Evolutionary conservation across 306 rosid genomes (phyloP).

Genomic region (Castanea sativa): DNA sequence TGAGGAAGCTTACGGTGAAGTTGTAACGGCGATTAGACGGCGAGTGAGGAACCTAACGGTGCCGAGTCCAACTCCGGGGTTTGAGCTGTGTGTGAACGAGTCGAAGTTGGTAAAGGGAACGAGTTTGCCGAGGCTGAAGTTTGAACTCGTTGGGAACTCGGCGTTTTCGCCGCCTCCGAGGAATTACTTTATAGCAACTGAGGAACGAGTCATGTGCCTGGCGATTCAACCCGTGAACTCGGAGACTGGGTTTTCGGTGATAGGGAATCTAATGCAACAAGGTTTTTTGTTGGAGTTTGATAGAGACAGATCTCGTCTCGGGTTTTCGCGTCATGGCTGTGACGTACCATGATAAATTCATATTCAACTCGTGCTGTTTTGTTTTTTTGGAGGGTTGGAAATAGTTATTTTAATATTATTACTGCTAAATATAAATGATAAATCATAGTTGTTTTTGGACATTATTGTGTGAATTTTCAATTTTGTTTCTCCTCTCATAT

Average conservation of each 20-base stretch:
- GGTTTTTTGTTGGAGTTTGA: slow-evolving; percentile 78
- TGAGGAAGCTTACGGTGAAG: slow-evolving; percentile 46
- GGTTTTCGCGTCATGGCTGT: slow-evolving; percentile 80
- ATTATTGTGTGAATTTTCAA: too few relatives aligned
- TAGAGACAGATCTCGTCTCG: slow-evolving; percentile 54
- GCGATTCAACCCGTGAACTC: slow-evolving; percentile 59
- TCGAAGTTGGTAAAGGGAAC: slow-evolving; percentile 24
- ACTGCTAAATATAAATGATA: neutral
- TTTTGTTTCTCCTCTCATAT: too few relatives aligned
- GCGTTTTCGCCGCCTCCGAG: slow-evolving; percentile 58
- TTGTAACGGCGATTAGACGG: slow-evolving; percentile 43
- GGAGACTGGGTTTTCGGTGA: slow-evolving; percentile 58
- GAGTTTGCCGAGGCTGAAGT: slow-evolving; percentile 52
- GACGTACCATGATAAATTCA: slow-evolving; percentile 39
- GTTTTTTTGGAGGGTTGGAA: too few relatives aligned
- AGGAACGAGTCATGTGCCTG: slow-evolving; percentile 53
- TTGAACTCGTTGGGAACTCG: slow-evolving; percentile 40
- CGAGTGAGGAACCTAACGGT: slow-evolving; percentile 19
- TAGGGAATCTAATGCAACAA: slow-evolving; percentile 87
- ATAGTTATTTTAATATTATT: neutral
- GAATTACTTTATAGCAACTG: slow-evolving; percentile 57
- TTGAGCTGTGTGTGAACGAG: slow-evolving; percentile 68
- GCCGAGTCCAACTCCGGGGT: slow-evolving; percentile 29
- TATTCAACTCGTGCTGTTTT: slow-evolving; percentile 2
- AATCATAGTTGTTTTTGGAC: too few relatives aligned